Conservation (phyloP, 1,284 basidiomycete genomes). For the Butyriboletus appendiculatus region DNA sequence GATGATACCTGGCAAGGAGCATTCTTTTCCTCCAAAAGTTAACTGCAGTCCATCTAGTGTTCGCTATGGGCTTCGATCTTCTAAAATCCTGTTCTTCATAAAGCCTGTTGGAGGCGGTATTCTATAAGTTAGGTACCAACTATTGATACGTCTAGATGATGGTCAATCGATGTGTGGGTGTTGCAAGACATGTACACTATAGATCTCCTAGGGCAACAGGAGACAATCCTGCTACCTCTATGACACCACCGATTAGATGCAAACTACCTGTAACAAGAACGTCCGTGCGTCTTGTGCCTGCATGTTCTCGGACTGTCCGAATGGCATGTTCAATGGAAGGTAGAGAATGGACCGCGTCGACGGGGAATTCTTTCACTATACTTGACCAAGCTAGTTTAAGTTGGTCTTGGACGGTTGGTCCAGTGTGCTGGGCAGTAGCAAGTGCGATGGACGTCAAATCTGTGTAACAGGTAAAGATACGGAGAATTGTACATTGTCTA, state of each 20-base stretch:
- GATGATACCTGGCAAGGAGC: background rate
- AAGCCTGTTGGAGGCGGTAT: constrained; percentile 36
- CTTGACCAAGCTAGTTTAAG: constrained; percentile 75
- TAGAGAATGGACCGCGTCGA: constrained; percentile 70
- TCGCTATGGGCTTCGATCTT: background rate
- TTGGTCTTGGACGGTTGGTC: constrained; percentile 76
- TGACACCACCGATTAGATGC: constrained; percentile 93
- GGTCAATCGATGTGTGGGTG: background rate
- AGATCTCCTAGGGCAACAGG: constrained; percentile 52
- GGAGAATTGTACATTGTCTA: background rate
- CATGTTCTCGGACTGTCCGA: constrained; percentile 52
- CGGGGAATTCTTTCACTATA: constrained; percentile 62
- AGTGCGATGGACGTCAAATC: constrained; percentile 76
- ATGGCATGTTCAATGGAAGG: constrained; percentile 91
- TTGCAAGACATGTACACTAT: constrained; percentile 10
- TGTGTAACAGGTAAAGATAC: constrained; percentile 31
- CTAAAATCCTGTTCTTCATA: constrained; percentile 27
- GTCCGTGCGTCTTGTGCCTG: constrained; percentile 41
- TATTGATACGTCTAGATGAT: constrained; percentile 4
- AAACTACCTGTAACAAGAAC: constrained; percentile 92
- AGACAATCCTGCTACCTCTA: constrained; percentile 84
- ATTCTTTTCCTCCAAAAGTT: background rate
- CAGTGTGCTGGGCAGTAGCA: constrained; percentile 60
- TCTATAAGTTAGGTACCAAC: constrained; percentile 12
- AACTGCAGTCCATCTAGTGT: background rate